These are phyloP conservation scores for Rhytidiadelphus loreus DNA, from an alignment of 225 moss, liverwort and hornwort genomes.

Conservation along the genomic window DNA sequence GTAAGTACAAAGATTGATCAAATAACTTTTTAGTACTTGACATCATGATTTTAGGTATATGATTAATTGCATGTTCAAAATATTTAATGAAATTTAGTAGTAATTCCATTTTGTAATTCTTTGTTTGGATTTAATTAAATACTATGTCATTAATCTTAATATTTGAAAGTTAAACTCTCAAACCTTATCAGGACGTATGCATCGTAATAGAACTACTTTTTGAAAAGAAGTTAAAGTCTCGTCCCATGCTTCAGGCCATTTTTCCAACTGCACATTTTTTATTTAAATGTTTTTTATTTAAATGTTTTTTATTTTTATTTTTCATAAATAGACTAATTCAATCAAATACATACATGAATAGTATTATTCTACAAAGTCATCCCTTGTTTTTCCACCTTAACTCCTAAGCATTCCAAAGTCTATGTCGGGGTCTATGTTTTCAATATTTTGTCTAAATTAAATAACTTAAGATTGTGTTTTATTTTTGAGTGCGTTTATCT, in stretches of 20 bases:
- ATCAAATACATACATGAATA: too few species aligned
- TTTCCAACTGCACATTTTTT: conserved; percentile 26
- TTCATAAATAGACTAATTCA: too few species aligned
- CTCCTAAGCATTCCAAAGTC: rapidly evolving
- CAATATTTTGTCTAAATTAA: not conserved
- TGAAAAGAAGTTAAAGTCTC: conserved; percentile 35
- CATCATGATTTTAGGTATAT: not conserved
- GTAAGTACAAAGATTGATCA: too few species aligned
- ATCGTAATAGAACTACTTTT: conserved; percentile 51
- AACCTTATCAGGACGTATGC: conserved; percentile 84
- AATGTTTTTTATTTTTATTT: too few species aligned
- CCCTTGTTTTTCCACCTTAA: not conserved
- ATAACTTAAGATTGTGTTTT: rapidly evolving
- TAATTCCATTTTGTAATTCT: not conserved
- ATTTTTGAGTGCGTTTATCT: not conserved
- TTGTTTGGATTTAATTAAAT: not conserved
- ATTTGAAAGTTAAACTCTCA: too few species aligned
- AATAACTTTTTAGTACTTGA: not conserved
- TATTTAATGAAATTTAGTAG: not conserved
- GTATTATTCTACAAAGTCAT: too few species aligned
- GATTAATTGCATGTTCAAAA: not conserved
- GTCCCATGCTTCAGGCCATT: conserved; percentile 49
- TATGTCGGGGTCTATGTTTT: not conserved
- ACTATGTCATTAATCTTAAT: not conserved
- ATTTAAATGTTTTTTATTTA: not conserved